Base-by-base conservation (phyloP, 345 rosid species). In the Isatis tinctoria region DNA sequence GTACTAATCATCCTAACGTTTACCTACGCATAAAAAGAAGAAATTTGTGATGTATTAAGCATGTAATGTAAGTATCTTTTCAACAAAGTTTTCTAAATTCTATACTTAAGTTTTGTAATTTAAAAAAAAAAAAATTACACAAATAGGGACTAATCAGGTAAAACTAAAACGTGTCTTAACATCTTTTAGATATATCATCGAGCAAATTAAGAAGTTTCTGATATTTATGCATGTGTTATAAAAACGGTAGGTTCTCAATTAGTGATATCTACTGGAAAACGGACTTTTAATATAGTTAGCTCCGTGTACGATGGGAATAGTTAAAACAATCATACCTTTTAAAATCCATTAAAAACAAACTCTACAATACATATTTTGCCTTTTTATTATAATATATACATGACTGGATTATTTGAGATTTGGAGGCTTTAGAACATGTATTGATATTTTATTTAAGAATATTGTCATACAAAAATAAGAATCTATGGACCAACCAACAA, bases 401-500 rank as follows among this genome's bases (percentile, higher is more conserved):
- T 58, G 70, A 73, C 51, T 48, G 44, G 60, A 48, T 44, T 27
- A 27, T 39, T 61, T 0, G 41, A 49, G n/a, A n/a, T 71, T 51
- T 66, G 65, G 72, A 57, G 28, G 39, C 51, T 44, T 74, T 57
- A 44, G 49, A 47, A 45, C 52, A 36, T 65, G 40, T 24, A 17
- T 44, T 54, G n/a, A 43, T 73, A 54, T 43, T 44, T 16, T 56
- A 24, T 65, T 13, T 56, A 65, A 20, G 16, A 16, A 43, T 45
- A 32, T n/a, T 44, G 10, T 13, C 41, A 47, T 16, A 47, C 3
- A 14, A 52, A 53, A 32, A 1, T 69, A 40, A 41, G 64, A 56
- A 69, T 69, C 43, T 36, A 36, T 70, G 60, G 59, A 76, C 71
- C 70, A 70, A 64, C 71, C n/a, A 64, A 70, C 65, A 53, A 41